A percentile compares a stretch with the other conserved stretches of the same genome.
Evolutionary conservation across 192 early-diverging fungal genomes (phyloP).

Genomic region (Podila minutissima): DNA sequence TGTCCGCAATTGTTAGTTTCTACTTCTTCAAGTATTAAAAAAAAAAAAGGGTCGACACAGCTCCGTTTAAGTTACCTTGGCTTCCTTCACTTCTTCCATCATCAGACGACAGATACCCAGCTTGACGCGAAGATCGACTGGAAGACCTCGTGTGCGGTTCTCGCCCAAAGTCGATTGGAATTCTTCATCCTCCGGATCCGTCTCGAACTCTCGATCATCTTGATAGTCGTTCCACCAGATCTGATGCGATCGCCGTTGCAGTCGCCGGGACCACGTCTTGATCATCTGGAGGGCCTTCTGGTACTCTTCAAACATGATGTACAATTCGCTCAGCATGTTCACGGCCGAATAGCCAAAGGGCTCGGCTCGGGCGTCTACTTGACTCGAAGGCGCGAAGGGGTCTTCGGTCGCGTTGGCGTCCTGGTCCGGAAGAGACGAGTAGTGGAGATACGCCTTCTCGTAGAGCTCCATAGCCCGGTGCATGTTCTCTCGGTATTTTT

Average conservation of each 20-base stretch:
- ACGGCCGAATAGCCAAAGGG: constrained; percentile 84
- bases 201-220: constrained; percentile 69
- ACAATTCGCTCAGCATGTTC: constrained; percentile 88
- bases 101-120: constrained; percentile 84
- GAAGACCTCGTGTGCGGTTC: constrained; percentile 60
- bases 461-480: constrained; percentile 68
- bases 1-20: too few species aligned
- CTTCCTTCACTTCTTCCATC: constrained; percentile 73
- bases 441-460: constrained; percentile 62
- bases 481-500: constrained; percentile 57
- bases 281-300: constrained; percentile 75
- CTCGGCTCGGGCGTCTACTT: constrained; percentile 48
- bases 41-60: too few species aligned
- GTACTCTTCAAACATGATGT: constrained; percentile 82
- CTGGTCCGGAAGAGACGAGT: constrained; percentile 19
- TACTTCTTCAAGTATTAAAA: too few species aligned
- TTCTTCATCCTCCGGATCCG: constrained; percentile 48
- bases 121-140: constrained; percentile 87
- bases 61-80: constrained; percentile 57
- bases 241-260: constrained; percentile 76
- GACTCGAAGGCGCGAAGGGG: constrained; percentile 52
- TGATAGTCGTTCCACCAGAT: constrained; percentile 69
- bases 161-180: constrained; percentile 35
- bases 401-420: constrained; percentile 38
- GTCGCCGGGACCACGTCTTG: constrained; percentile 72